Evolutionary conservation across 371 early-diverging fungal genomes (phyloP).

Genomic region (Antonospora locustae): DNA sequence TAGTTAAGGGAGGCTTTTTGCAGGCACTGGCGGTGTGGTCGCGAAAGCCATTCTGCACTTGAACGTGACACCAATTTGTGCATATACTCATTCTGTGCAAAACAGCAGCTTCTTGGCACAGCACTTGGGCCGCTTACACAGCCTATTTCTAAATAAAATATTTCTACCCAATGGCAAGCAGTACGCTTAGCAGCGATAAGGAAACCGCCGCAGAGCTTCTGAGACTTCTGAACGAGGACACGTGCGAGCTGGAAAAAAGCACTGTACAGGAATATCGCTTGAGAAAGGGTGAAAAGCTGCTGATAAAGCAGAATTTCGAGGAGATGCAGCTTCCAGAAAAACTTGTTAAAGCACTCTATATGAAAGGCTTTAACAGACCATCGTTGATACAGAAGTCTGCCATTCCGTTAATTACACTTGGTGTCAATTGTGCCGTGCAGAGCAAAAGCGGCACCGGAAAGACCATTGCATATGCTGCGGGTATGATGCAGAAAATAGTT

Average conservation of each 20-base stretch:
- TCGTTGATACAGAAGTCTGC: slow-evolving; percentile 72
- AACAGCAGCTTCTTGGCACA: too few species aligned
- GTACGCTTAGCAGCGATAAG: too few species aligned
- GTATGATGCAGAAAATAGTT: slow-evolving; percentile 17
- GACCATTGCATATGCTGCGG: slow-evolving; percentile 65
- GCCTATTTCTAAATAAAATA: too few species aligned
- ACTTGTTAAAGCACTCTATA: slow-evolving; percentile 41
- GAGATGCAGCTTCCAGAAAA: slow-evolving; percentile 32
- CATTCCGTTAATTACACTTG: slow-evolving; percentile 75
- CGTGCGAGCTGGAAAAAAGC: slow-evolving; percentile 1
- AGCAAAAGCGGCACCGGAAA: slow-evolving; percentile 91
- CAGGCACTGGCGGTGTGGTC: too few species aligned
- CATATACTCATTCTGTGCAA: too few species aligned
- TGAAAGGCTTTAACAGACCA: slow-evolving; percentile 47
- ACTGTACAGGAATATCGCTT: slow-evolving; percentile 4
- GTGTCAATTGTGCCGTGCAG: slow-evolving; percentile 89
- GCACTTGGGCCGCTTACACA: too few species aligned
- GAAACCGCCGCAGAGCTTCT: slow-evolving; percentile 37
- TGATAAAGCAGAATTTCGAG: slow-evolving; percentile 19
- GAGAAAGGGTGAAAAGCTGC: slow-evolving; percentile 9
- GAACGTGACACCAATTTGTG: too few species aligned
- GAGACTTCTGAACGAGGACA: slow-evolving; percentile 26
- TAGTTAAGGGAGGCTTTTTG: too few species aligned
- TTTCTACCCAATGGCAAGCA: too few species aligned
- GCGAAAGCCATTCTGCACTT: too few species aligned